A percentile compares a stretch with the other conserved stretches of the same genome.
Conservation (phyloP, 148 eudicot genomes). For the Cornus florida region DNA sequence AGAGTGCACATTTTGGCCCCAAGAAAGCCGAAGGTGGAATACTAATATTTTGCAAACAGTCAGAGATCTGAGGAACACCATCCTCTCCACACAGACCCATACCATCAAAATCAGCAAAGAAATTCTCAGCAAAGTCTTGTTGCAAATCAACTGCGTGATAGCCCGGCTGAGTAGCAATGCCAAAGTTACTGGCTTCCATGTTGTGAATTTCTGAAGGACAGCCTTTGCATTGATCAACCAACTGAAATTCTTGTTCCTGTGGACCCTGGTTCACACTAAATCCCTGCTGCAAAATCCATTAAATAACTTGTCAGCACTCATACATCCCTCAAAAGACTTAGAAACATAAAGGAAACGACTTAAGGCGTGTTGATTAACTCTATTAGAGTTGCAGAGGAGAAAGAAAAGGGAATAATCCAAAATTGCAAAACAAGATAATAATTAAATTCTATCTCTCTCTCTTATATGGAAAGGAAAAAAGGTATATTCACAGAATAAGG, state of each 20-base stretch:
- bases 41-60: constrained; percentile 50
- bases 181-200: constrained; percentile 40
- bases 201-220: constrained; percentile 44
- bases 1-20: constrained; percentile 95
- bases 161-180: constrained; percentile 50
- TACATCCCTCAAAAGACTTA: background rate
- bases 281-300: constrained; percentile 41
- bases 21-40: constrained; percentile 93
- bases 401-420: background rate
- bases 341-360: background rate
- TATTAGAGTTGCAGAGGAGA: background rate
- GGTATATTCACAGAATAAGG: background rate
- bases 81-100: constrained; percentile 48
- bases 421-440: background rate
- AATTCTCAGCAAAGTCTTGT: constrained; percentile 50
- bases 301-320: background rate
- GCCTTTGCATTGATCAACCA: constrained; percentile 53
- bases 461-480: background rate
- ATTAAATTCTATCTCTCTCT: background rate
- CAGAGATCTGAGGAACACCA: constrained; percentile 45
- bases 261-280: constrained; percentile 47
- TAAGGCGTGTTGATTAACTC: background rate
- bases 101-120: constrained; percentile 49
- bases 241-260: constrained; percentile 47
- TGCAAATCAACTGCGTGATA: constrained; percentile 60